A percentile compares a stretch with the other conserved stretches of the same genome.
phyloP scores from a whole-genome alignment of 75 land plant genomes.

The Pinus taeda region DNA sequence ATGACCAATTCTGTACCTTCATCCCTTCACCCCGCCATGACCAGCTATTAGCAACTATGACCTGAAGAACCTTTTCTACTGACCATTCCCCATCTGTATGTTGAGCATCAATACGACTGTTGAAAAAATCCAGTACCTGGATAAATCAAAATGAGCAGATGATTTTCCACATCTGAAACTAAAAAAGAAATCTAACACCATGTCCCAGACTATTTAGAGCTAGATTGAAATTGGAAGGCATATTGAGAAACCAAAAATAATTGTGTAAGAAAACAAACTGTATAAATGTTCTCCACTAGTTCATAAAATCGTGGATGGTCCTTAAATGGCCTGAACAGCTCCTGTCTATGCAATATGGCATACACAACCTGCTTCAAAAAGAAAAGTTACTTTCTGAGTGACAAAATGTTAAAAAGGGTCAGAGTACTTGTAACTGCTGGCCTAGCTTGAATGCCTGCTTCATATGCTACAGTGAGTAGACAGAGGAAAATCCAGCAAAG shows the following conservation, averaged over 20 bases:
- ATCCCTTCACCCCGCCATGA: conserved; percentile 95
- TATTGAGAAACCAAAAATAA: not conserved
- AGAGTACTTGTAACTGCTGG: not conserved
- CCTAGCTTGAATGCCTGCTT: not conserved
- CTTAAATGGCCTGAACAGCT: conserved; percentile 83
- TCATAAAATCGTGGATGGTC: conserved; percentile 83
- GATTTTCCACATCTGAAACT: not conserved
- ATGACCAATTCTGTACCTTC: conserved; percentile 44
- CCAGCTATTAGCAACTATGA: conserved; percentile 66
- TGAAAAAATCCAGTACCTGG: conserved; percentile 87
- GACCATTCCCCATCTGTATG: conserved; percentile 77
- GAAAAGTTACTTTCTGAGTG: not conserved
- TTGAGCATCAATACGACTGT: conserved; percentile 78
- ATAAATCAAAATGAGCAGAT: not conserved
- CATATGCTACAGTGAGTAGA: not conserved
- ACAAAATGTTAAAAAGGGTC: not conserved
- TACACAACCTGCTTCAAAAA: conserved; percentile 64
- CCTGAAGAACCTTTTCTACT: conserved; percentile 81
- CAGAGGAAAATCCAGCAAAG: not conserved
- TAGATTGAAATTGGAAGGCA: not conserved
- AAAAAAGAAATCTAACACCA: not conserved
- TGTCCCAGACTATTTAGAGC: not conserved
- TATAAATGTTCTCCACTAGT: conserved; percentile 79
- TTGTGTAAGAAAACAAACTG: conserved; percentile 30
- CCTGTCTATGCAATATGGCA: conserved; percentile 86